Evolutionary conservation across 2,329 filamentous ascomycete species (phyloP).

Genomic region (Westerdykella sp.): DNA sequence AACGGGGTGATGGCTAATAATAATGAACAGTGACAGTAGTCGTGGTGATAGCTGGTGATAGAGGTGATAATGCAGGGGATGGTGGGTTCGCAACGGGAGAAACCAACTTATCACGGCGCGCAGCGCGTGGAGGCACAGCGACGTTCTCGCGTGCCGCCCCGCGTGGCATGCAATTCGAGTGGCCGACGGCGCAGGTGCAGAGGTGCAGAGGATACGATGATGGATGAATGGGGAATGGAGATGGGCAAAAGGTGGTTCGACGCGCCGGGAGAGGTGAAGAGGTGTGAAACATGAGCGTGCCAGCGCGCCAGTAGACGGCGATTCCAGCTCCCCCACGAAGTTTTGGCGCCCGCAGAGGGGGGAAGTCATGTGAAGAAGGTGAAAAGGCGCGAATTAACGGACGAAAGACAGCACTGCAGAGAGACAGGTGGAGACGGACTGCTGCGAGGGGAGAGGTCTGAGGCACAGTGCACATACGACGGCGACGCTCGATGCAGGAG

Average conservation of each 20-base stretch:
- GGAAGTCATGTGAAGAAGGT: slow-evolving; percentile 6
- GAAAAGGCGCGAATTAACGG: too few species aligned
- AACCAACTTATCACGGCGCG: too few species aligned
- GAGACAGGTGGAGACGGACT: too few species aligned
- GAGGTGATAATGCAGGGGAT: neutral
- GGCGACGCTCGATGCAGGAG: too few species aligned
- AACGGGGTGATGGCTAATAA: neutral
- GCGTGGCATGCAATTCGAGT: neutral
- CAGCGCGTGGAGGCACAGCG: neutral
- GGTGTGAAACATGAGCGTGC: neutral
- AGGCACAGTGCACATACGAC: too few species aligned
- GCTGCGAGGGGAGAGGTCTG: too few species aligned
- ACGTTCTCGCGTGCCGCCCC: slow-evolving; percentile 1
- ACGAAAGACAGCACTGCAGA: too few species aligned
- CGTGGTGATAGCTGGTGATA: neutral
- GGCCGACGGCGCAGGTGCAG: neutral
- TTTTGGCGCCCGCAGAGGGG: slow-evolving; percentile 8
- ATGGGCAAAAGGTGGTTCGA: too few species aligned
- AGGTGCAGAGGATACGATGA: too few species aligned
- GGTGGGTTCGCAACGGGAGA: neutral
- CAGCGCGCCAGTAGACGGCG: neutral
- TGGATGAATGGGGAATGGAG: too few species aligned
- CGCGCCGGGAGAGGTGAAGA: neutral
- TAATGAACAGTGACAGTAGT: too few species aligned
- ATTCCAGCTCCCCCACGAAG: neutral